Base-by-base conservation (phyloP, 768 basidiomycete genomes). In the Suillus clintonianus region DNA sequence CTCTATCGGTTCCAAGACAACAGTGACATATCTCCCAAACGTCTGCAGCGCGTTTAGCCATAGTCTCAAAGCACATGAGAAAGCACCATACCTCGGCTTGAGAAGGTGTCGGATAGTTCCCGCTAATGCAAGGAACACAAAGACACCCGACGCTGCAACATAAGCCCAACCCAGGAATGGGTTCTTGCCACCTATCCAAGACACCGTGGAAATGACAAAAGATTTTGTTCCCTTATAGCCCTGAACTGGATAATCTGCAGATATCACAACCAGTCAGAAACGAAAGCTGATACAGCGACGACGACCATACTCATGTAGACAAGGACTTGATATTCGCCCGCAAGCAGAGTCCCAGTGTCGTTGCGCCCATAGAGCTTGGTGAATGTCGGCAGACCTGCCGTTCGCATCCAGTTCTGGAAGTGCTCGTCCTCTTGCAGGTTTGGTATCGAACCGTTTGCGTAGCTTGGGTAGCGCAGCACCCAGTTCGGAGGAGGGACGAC, bases 401-500 rank as follows among this genome's bases (percentile, higher is more conserved):
- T 97, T 63, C 97, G 87, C 97, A 99, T 99, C 97, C 97, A 99
- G 73, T 97, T 96, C 78, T 99, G 97, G 82, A 99, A 99, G 70
- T 92, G 95, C 76, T 98, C 92, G 71, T 99, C 89, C 2, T 69
- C 67, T 59, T 81, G 79, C 41, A 99, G 80, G 72, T 97, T 79
- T 2, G 95, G 96, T 22, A 89, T 88, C 17, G 85, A 85, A 65
- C 82, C 76, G 1, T 78, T 72, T 4, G 86, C 87, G 77, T 97
- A 98, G 65, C 90, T 74, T 1, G 94, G 94, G 79, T 82, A 98
- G 61, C 83, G 83, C 37, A 75, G 71, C 1, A 68, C 75, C 97
- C 97, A 99, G 77, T 97, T 98, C 6, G 97, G 97, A 34, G 97
- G 97, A 6, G 97, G 97, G 0, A 91, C 84, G 48, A 97, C 89